Evolutionary conservation across 345 rosid genomes (phyloP), one percentile per base, ranked within the genome.

Genomic region (Populus pruinosa): DNA sequence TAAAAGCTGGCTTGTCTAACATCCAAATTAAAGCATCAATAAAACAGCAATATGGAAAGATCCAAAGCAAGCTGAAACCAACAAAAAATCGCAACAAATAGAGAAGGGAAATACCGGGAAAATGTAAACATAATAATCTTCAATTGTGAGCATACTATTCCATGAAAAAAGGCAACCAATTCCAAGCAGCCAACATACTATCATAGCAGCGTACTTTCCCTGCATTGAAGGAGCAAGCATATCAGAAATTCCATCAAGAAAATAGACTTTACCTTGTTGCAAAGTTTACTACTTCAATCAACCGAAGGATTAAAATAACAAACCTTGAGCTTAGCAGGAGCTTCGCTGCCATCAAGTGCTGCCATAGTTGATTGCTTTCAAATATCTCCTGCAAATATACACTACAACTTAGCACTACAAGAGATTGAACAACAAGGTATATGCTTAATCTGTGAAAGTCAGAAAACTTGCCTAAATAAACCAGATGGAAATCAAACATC

Each of bases 91-190:
- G 53, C 50, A 65, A 69, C 44, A 38, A 35, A 3, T 12, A 61
- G 74, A 53, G 23, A 63, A 63, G 27, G 49, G 2, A 47, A 69
- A 64, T 87, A 94, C 97, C 79, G 95, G 97, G 31, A 91, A 94
- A 81, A 93, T 62, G 77, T 73, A 71, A 25, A 10, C 76, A 49
- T 93, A 90, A 76, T 94, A 91, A 77, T 94, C 98, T 76, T 82
- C 87, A 31, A 93, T 90, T 44, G 91, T 93, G 65, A 94, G 75
- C 95, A 91, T 89, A 77, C 97, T 90, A 79, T 93, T 90, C 95
- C 98, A 93, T 27, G 98, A 76, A 74, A 93, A 79, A 39, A 94
- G 94, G 81, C 89, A 88, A n/a, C 98, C 98, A 47, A 85, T 61
- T 43, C 98, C 98, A 0, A 94, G 92, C 76, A 91, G 80, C 89